Percentiles rank a stretch among this genome's conserved stretches.
Conservation (phyloP, 257 asterid species). For the Lycium barbarum region DNA sequence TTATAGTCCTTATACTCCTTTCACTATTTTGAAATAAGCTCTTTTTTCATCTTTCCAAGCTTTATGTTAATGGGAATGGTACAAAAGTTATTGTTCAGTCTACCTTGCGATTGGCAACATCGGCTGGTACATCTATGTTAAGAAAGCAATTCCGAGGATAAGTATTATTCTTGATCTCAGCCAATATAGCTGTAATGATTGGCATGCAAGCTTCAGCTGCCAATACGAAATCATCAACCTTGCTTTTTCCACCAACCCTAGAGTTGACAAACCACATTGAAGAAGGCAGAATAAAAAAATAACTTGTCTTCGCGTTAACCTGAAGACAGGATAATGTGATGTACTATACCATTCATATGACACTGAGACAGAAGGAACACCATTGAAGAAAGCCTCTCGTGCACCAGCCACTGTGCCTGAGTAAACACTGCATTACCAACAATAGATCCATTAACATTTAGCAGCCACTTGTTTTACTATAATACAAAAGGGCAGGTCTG, state of each 20-base stretch:
- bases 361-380: slow-evolving; percentile 73
- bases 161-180: slow-evolving; percentile 63
- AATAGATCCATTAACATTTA: slow-evolving; percentile 1
- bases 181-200: slow-evolving; percentile 53
- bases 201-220: slow-evolving; percentile 93
- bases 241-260: slow-evolving; percentile 73
- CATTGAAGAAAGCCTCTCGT: slow-evolving; percentile 84
- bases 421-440: slow-evolving; percentile 63
- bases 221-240: slow-evolving; percentile 55
- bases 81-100: background rate
- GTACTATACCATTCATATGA: slow-evolving; percentile 80
- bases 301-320: background rate
- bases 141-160: slow-evolving; percentile 71
- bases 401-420: slow-evolving; percentile 99
- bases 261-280: slow-evolving; percentile 27
- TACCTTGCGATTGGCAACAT: slow-evolving; percentile 77
- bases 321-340: slow-evolving; percentile 16
- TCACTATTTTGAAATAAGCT: background rate
- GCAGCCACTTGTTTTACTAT: background rate
- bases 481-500: background rate
- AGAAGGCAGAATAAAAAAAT: background rate
- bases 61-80: background rate
- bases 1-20: background rate
- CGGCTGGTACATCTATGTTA: slow-evolving; percentile 74
- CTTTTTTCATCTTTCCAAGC: background rate